phyloP scores from a whole-genome alignment of 2,329 filamentous ascomycete species.

The Colletotrichum orbiculare region DNA sequence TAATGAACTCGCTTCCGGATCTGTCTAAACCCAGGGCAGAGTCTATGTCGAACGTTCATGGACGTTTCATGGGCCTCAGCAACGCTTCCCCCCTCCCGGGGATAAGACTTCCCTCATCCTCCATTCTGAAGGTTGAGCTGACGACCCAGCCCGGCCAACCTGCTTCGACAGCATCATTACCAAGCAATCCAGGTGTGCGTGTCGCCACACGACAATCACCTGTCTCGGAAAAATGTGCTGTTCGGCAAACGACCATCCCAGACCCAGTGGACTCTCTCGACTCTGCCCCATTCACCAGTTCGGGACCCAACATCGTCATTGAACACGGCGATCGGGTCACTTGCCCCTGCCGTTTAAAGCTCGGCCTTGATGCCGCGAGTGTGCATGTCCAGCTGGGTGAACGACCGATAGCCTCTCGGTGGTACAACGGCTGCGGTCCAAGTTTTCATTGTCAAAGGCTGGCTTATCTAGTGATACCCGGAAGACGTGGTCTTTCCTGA shows the following conservation, averaged over 20 bases:
- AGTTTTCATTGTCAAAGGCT: background rate
- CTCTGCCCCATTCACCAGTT: background rate
- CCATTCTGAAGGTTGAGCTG: background rate
- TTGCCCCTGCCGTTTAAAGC: background rate
- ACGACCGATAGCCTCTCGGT: background rate
- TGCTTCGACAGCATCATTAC: background rate
- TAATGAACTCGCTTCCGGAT: too few relatives aligned
- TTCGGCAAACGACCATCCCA: slow-evolving; percentile 4
- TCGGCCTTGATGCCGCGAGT: background rate
- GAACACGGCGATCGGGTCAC: background rate
- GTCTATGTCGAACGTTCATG: too few relatives aligned
- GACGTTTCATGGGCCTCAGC: too few relatives aligned
- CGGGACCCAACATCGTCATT: background rate
- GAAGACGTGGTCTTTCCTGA: background rate
- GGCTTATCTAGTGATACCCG: background rate
- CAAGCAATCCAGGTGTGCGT: background rate
- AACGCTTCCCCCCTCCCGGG: too few relatives aligned
- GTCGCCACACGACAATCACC: background rate
- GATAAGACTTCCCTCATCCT: background rate
- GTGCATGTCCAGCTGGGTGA: background rate
- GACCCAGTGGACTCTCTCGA: background rate
- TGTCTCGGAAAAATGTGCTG: background rate
- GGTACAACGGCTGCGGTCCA: background rate
- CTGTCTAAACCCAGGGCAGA: too few relatives aligned
- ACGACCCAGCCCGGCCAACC: background rate